Conservation (phyloP, 148 eudicot genomes). For the Silene uniflora region DNA sequence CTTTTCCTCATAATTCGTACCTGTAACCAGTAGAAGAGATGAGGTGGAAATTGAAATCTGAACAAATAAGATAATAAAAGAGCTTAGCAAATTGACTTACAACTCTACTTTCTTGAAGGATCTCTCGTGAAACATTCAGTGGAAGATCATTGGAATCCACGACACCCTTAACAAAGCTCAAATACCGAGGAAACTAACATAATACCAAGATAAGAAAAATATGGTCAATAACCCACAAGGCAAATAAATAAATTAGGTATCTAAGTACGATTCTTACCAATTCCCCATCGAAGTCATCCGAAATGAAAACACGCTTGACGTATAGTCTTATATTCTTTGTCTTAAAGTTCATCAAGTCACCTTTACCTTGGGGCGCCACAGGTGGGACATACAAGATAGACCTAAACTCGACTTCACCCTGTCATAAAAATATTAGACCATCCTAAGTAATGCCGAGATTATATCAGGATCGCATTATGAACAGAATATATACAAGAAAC, state of each 20-base stretch:
- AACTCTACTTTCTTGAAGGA: conserved; percentile 95
- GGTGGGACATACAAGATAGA: conserved; percentile 84
- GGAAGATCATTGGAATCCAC: conserved; percentile 98
- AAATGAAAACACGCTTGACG: conserved; percentile 96
- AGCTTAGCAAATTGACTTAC: conserved; percentile 45
- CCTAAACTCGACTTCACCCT: conserved; percentile 98
- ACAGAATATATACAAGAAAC: neutral
- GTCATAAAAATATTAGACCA: conserved; percentile 18
- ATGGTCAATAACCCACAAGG: conserved; percentile 6
- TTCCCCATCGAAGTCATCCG: conserved; percentile 98
- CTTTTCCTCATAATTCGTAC: conserved; percentile 91
- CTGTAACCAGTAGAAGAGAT: conserved; percentile 31
- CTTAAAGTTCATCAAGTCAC: conserved; percentile 66
- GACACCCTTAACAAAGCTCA: conserved; percentile 92
- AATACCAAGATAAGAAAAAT: conserved; percentile 4
- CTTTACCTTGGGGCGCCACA: conserved; percentile 70
- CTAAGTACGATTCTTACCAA: conserved; percentile 44
- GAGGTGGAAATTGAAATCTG: neutral
- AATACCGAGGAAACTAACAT: conserved; percentile 77
- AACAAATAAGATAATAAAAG: neutral
- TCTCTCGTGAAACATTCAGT: conserved; percentile 94
- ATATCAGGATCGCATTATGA: neutral
- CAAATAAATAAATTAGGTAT: conserved; percentile 2
- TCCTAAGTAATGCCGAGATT: neutral
- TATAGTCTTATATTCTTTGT: conserved; percentile 91